A percentile compares a stretch with the other conserved stretches of the same genome.
Conservation (phyloP, 148 eudicot species). For the Hydrangea macrophylla region DNA sequence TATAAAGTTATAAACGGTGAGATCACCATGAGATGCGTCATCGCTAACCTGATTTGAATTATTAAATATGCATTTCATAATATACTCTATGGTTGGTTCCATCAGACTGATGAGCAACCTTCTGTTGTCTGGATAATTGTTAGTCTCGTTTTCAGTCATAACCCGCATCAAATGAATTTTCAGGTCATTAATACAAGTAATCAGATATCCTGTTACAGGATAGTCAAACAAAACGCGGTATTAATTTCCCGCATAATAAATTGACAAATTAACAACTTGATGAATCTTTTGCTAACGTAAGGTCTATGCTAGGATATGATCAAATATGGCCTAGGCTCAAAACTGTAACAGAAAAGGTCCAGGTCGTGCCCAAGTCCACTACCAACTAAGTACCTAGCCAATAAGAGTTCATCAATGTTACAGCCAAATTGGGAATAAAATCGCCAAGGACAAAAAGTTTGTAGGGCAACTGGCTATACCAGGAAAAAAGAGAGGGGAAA, state of each 20-base stretch:
- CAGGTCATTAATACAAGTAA: conserved; percentile 53
- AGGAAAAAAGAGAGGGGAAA: no score
- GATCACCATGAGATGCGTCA: conserved; percentile 4
- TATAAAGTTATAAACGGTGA: not conserved
- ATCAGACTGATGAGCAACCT: conserved; percentile 43
- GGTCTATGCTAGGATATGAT: not conserved
- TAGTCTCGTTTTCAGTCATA: conserved; percentile 32
- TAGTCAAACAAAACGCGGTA: not conserved
- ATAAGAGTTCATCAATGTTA: not conserved
- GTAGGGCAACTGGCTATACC: no score
- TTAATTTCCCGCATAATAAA: conserved; percentile 1
- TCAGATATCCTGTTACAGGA: conserved; percentile 47
- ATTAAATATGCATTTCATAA: conserved; percentile 51
- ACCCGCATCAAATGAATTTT: conserved; percentile 34
- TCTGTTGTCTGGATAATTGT: conserved; percentile 23
- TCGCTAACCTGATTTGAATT: conserved; percentile 44
- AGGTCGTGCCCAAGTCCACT: not conserved
- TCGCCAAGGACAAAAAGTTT: not conserved
- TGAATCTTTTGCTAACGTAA: not conserved
- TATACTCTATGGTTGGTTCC: conserved; percentile 69
- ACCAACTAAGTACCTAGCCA: conserved; percentile 7
- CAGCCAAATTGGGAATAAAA: conserved; percentile 3
- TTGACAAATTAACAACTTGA: not conserved
- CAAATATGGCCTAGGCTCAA: not conserved
- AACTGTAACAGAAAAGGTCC: not conserved